phyloP scores from a whole-genome alignment of 176 grass and related monocot genomes.

The Paspalum notatum region DNA sequence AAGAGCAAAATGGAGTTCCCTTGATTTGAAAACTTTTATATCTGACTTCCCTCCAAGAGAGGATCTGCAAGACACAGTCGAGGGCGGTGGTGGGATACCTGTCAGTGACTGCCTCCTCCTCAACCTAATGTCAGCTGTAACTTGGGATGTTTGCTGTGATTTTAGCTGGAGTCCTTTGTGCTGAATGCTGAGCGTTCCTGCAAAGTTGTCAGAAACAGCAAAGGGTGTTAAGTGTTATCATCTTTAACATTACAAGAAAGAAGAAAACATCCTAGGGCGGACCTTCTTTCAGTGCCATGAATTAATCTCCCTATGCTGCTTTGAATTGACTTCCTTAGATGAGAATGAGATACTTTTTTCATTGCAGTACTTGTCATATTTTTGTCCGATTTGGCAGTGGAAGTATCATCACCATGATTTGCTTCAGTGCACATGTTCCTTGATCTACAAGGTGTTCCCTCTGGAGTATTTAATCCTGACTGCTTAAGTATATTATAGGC shows the following conservation, averaged over 20 bases:
- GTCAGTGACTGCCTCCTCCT: constrained; percentile 76
- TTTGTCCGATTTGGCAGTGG: constrained; percentile 50
- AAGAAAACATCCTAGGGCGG: neutral
- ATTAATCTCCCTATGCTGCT: constrained; percentile 82
- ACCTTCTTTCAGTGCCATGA: constrained; percentile 82
- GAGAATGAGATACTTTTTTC: constrained; percentile 76
- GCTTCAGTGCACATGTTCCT: constrained; percentile 45
- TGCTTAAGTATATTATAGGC: constrained; percentile 43
- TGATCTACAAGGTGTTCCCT: constrained; percentile 51
- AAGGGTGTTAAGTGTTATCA: constrained; percentile 35
- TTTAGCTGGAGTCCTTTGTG: constrained; percentile 56
- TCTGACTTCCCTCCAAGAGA: constrained; percentile 77
- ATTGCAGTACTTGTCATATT: constrained; percentile 44
- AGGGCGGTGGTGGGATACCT: constrained; percentile 43
- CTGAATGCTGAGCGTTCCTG: constrained; percentile 55
- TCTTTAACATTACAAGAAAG: constrained; percentile 20
- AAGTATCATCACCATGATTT: constrained; percentile 31
- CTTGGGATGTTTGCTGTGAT: constrained; percentile 40
- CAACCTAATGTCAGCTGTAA: constrained; percentile 48
- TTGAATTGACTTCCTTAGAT: constrained; percentile 89
- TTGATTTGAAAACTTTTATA: constrained; percentile 50
- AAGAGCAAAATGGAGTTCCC: constrained; percentile 25
- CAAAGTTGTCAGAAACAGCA: constrained; percentile 39
- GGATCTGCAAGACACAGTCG: constrained; percentile 68
- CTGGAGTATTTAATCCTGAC: constrained; percentile 53